phyloP scores from a whole-genome alignment of 2,329 filamentous ascomycete genomes.

The Beauveria varroae region DNA sequence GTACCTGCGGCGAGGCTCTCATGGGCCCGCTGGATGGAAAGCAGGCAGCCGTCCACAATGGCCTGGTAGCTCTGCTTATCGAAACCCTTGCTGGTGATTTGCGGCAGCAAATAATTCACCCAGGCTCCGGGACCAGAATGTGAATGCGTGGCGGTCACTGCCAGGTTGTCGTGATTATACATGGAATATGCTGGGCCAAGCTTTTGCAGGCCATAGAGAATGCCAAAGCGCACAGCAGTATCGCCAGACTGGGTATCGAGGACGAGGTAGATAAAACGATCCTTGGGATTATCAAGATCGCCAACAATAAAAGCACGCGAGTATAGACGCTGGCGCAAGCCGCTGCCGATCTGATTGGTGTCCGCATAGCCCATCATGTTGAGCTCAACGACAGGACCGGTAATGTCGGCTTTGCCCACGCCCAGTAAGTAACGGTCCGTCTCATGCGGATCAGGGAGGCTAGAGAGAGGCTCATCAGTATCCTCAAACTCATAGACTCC shows the following conservation, averaged over 20 bases:
- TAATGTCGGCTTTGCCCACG: conserved; percentile 48
- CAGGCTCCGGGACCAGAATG: conserved; percentile 86
- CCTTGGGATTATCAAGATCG: conserved; percentile 51
- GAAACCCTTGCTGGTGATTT: conserved; percentile 81
- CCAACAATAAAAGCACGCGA: conserved; percentile 83
- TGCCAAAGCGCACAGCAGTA: conserved; percentile 76
- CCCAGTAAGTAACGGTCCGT: conserved; percentile 37
- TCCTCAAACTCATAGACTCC: conserved; percentile 7
- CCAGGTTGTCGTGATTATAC: conserved; percentile 68
- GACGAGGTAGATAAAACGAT: conserved; percentile 78
- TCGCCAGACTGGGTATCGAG: conserved; percentile 83
- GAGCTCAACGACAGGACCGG: conserved; percentile 75
- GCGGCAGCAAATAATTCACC: conserved; percentile 86
- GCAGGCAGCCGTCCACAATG: conserved; percentile 74
- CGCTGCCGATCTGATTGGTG: conserved; percentile 68
- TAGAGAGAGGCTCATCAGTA: background rate
- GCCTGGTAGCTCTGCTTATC: conserved; percentile 78
- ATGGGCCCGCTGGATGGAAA: conserved; percentile 75
- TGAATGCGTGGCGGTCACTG: conserved; percentile 86
- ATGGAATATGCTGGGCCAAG: conserved; percentile 65
- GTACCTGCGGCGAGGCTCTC: conserved; percentile 47
- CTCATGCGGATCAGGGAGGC: conserved; percentile 7
- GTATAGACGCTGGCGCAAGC: conserved; percentile 77
- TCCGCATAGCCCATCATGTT: conserved; percentile 87
- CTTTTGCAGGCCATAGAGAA: conserved; percentile 60